Evolutionary conservation across 2,329 filamentous ascomycete species (phyloP).

Genomic region (Cephalotrichum gorgonifer): DNA sequence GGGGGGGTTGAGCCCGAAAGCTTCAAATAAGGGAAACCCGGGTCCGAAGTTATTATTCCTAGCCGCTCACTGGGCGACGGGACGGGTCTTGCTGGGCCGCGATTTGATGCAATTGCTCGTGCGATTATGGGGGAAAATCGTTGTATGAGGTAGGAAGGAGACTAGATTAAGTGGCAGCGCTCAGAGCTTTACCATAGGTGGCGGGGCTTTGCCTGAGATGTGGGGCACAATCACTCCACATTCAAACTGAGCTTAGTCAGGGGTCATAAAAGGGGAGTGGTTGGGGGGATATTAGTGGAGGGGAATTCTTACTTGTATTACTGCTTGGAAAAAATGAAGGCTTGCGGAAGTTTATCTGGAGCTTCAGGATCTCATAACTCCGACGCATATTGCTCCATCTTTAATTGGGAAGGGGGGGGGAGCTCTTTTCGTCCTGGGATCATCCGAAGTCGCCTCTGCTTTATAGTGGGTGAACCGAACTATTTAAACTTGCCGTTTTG

Average conservation of each 20-base stretch:
- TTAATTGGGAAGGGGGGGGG: too few relatives aligned
- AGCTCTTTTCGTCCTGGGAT: neutral
- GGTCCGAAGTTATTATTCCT: neutral
- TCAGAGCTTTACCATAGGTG: too few relatives aligned
- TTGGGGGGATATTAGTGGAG: neutral
- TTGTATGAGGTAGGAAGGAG: constrained; percentile 20
- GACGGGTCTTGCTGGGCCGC: constrained; percentile 17
- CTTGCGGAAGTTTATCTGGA: neutral
- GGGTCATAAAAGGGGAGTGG: neutral
- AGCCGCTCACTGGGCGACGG: neutral
- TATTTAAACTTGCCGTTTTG: neutral
- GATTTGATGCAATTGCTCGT: constrained; percentile 10
- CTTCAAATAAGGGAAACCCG: neutral
- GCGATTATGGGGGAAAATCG: constrained; percentile 20
- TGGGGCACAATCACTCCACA: neutral
- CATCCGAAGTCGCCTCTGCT: neutral
- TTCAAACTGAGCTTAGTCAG: neutral
- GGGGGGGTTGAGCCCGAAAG: neutral
- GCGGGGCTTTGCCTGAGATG: neutral
- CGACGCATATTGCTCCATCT: neutral
- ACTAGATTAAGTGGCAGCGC: constrained; percentile 4
- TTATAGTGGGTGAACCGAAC: neutral
- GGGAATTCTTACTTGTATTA: too few relatives aligned
- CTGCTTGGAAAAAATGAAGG: neutral
- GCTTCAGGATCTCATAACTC: neutral